phyloP scores from a whole-genome alignment of 345 rosid species.

The Heritiera fomes region DNA sequence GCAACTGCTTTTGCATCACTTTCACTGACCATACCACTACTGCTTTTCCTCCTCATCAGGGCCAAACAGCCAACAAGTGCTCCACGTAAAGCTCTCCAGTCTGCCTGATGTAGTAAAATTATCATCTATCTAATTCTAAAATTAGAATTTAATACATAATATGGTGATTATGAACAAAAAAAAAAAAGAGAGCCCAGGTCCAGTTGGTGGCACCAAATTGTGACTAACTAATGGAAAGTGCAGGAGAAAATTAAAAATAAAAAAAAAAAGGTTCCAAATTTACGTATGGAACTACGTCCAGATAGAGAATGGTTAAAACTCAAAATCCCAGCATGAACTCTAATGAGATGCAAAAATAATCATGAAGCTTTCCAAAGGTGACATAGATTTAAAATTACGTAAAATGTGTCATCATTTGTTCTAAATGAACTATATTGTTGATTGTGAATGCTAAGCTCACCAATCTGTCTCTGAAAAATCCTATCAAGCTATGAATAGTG shows the following conservation, averaged over 20 bases:
- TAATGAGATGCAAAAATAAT: conserved; percentile 13
- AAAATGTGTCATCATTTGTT: background rate
- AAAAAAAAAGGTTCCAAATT: background rate
- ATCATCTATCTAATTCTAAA: conserved; percentile 33
- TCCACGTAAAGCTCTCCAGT: conserved; percentile 88
- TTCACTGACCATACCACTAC: conserved; percentile 46
- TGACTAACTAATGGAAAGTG: background rate
- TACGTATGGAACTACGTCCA: background rate
- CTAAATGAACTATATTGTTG: conserved; percentile 2
- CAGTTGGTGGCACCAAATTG: background rate
- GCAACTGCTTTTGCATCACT: conserved; percentile 67
- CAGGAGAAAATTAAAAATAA: background rate
- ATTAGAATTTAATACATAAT: background rate
- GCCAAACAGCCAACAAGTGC: conserved; percentile 94
- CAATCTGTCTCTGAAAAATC: conserved; percentile 73
- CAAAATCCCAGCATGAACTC: background rate
- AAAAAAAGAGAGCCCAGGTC: background rate
- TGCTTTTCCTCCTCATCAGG: conserved; percentile 55
- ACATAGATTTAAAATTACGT: background rate
- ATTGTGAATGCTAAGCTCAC: conserved; percentile 48
- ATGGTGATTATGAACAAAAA: background rate
- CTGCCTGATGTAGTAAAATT: conserved; percentile 63
- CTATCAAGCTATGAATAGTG: conserved; percentile 56
- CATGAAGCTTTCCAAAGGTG: background rate
- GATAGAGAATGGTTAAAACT: background rate